A percentile compares a stretch with the other conserved stretches of the same genome.
phyloP scores from a whole-genome alignment of 1,284 basidiomycete genomes.

The Fistulina hepatica region DNA sequence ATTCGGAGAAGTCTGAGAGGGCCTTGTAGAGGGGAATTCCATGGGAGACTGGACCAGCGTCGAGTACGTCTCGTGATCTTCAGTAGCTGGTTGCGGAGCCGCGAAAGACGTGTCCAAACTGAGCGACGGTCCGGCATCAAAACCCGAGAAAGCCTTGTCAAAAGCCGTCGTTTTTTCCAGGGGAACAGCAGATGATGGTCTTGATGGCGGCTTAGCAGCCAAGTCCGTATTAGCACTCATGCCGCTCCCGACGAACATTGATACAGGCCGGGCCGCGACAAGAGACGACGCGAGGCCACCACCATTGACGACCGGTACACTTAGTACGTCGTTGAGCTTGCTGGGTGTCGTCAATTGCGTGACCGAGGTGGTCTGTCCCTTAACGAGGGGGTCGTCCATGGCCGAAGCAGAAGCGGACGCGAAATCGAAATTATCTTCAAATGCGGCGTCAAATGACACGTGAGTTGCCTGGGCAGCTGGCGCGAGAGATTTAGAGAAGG shows the following conservation, averaged over 20 bases:
- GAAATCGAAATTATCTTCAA: conserved; percentile 86
- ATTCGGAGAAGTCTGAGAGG: conserved; percentile 7
- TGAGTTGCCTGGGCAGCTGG: no score
- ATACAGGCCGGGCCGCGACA: not conserved
- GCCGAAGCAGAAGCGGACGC: conserved; percentile 38
- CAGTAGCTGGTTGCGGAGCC: conserved; percentile 24
- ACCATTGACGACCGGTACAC: conserved; percentile 1
- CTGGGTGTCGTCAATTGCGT: conserved; percentile 17
- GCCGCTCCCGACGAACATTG: not conserved
- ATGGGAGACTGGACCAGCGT: conserved; percentile 29
- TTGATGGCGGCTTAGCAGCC: no score
- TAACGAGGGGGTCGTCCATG: no score
- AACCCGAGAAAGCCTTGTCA: conserved; percentile 49
- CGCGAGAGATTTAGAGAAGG: no score
- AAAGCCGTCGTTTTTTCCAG: not conserved
- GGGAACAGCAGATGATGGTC: not conserved
- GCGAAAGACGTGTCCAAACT: conserved; percentile 18
- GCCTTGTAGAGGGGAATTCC: conserved; percentile 22
- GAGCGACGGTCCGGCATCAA: conserved; percentile 32
- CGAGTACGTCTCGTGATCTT: no score
- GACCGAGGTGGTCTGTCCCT: no score
- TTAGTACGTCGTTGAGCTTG: conserved; percentile 3
- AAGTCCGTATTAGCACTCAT: no score
- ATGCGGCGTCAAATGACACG: conserved; percentile 59
- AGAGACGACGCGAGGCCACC: not conserved